Evolutionary conservation across 140 eudicot genomes (phyloP), one percentile per base, ranked within the genome.

Genomic region (Oenanthe javanica): DNA sequence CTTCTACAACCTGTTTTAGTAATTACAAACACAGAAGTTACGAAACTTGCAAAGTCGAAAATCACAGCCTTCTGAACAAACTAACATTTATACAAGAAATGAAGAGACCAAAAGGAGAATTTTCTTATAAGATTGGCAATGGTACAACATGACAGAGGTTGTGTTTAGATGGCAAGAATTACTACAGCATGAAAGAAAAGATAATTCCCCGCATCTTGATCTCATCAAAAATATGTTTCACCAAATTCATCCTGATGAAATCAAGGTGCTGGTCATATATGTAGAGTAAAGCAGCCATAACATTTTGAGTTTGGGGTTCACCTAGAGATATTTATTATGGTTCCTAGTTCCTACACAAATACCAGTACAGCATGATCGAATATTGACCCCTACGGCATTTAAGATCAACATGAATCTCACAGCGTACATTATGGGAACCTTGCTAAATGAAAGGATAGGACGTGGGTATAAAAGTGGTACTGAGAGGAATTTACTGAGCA

Each of bases 1-100:
- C 97, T 77, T 91, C 94, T 72, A 89, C 94, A 48, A 91, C 96
- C 93, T 91, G 80, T 71, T 61, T 78, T 38, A 15, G 9, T 13
- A 40, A 19, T 66, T 67, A 67, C 21, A 27, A 31, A 13, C 13
- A 67, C n/a, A 31, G 3, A 67, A 66, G 45, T 67, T 67, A 67
- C 45, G 14, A 14, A 31, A 36, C 45, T 31, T 36, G 19, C 14
- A 66, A 11, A 66, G 40, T 4, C 5, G 46, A 27, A 67, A 31
- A 67, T 59, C 43, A 11, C 18, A 67, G 46, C 73, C 21, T 25
- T 2, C 19, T 25, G 45, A 31, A 10, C 19, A 31, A 66, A 25
- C 72, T 3, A 66, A 59, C 1, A 7, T 59, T 59, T 59, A 59
- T 4, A 9, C 69, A 59, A 10, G 69, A 59, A n/a, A 59, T 8